A percentile compares a stretch with the other conserved stretches of the same genome.
phyloP scores from a whole-genome alignment of 805 yeast species.

The Kodamaea hsintzibuensis region DNA sequence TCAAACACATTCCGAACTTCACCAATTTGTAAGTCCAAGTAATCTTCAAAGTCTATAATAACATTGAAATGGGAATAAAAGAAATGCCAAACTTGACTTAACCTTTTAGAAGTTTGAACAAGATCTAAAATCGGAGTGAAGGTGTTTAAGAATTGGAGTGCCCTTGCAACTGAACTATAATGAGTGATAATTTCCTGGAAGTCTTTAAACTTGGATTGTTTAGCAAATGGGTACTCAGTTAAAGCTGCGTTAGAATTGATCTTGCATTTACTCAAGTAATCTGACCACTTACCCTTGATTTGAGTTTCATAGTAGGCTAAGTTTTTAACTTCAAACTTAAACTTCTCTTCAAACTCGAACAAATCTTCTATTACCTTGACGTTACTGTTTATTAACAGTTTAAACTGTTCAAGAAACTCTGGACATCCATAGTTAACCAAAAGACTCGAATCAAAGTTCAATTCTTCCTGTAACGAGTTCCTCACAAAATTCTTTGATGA shows the following conservation, averaged over 20 bases:
- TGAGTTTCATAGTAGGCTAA: constrained; percentile 12
- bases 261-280: constrained; percentile 1
- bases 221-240: constrained; percentile 11
- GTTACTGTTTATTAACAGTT: background rate
- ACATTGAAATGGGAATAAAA: constrained; percentile 10
- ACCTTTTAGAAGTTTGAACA: background rate
- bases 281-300: constrained; percentile 10
- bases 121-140: constrained; percentile 11
- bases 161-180: constrained; percentile 2
- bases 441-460: background rate
- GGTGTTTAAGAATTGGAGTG: constrained; percentile 3
- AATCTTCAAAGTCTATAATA: constrained; percentile 13
- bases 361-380: constrained; percentile 28
- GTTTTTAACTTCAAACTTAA: constrained; percentile 11
- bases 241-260: background rate
- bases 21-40: constrained; percentile 1
- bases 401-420: constrained; percentile 4
- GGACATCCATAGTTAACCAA: constrained; percentile 9
- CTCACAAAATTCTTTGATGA: constrained; percentile 13
- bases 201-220: background rate
- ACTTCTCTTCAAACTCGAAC: constrained; percentile 30
- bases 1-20: constrained; percentile 6
- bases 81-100: constrained; percentile 9
- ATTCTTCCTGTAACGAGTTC: background rate
- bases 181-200: constrained; percentile 9